Base-by-base conservation (phyloP, 73 alveolate genomes). In the Symbiodinium pilosum region DNA sequence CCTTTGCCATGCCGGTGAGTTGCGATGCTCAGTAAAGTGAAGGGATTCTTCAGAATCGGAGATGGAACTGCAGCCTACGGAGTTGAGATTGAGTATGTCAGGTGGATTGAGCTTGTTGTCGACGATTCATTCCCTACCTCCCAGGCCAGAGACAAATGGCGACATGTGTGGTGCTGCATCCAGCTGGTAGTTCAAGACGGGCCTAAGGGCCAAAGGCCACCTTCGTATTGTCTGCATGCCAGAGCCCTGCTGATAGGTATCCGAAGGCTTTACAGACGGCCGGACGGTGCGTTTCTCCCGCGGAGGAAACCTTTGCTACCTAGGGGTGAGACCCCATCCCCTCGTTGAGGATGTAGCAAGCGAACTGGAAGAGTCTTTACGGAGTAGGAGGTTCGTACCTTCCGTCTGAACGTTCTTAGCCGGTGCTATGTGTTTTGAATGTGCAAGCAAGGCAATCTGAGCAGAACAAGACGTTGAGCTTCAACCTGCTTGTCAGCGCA, bases 231-330 rank as follows among this genome's bases (percentile, higher is more conserved):
- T 54, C 73, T 54, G 34, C n/a, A n/a, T 54, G 73, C 73, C 73
- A n/a, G 32, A 5, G 34, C 73, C 2, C 73, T 54, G 73, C 43
- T 32, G 12, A 43, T 56, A 91, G 97, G 97, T 91, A 38, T 91
- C 73, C 40, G 97, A 91, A 43, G 97, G 97, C 59, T 8, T 21
- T 42, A 71, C 81, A 11, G 89, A 91, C 24, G 97, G 97, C 34
- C 97, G 75, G 39, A 20, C 81, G 36, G 59, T 91, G 39, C 77
- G 88, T 52, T 91, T 91, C 97, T 91, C 97, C 28, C 88, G 97
- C n/a, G 97, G 97, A 40, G 97, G 97, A 43, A 91, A 69, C 97
- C 85, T 91, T 12, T 91, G 97, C 97, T 91, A 91, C 89, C 40
- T 91, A 28, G 97, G 97, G 97, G 97, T 91, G 97, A n/a, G n/a